These are phyloP conservation scores for Daucus carota DNA, from an alignment of 129 eudicot genomes.

Conservation along the genomic window DH1_v3.0 NC_030384.2:36561501-36562000, in stretches of 20 bases:
- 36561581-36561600: neutral
- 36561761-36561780: neutral
- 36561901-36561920: slow-evolving; percentile 89
- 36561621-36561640: neutral
- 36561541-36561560: neutral
- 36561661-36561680: neutral
- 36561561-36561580: neutral
- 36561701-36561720: neutral
- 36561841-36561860: slow-evolving; percentile 67
- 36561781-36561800: neutral
- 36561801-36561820: neutral
- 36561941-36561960: slow-evolving; percentile 64
- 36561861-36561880: slow-evolving; percentile 99
- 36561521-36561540: neutral
- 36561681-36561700: neutral
- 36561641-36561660: neutral
- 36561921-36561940: slow-evolving; percentile 69
- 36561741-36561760: neutral
- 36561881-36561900: slow-evolving; percentile 91
- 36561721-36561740: neutral
- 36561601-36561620: neutral
- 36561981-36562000: neutral
- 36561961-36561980: slow-evolving; percentile 1
- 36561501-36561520: neutral
- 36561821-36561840: neutral